These are phyloP conservation scores for Xylogone sp. DNA, from an alignment of 2,329 filamentous ascomycete genomes.

Conservation along the genomic window DNA sequence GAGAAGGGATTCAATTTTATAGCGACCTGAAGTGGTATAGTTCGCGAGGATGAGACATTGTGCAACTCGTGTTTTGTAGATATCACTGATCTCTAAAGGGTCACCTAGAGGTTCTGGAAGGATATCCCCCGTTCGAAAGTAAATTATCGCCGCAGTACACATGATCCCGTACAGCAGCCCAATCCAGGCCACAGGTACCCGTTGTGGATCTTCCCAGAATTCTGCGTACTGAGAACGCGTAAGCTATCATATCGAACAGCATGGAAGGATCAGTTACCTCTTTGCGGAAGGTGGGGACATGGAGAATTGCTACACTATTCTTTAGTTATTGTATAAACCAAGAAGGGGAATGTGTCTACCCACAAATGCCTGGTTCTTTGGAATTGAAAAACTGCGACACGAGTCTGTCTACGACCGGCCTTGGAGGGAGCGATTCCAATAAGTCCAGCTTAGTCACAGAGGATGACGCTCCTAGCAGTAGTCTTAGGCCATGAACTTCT, in stretches of 20 bases:
- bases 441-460: conserved; percentile 38
- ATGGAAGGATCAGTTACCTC: conserved; percentile 25
- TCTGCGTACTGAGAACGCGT: conserved; percentile 15
- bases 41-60: conserved; percentile 46
- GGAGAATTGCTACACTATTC: too few relatives aligned
- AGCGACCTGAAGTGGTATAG: conserved; percentile 43
- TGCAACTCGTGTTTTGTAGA: conserved; percentile 45
- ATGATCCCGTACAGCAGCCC: conserved; percentile 38
- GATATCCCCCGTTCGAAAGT: too few relatives aligned
- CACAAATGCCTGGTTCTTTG: conserved; percentile 46
- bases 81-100: conserved; percentile 38
- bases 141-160: conserved; percentile 4
- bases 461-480: not conserved
- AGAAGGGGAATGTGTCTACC: conserved; percentile 16
- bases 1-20: conserved; percentile 45
- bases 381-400: conserved; percentile 50
- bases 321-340: too few relatives aligned
- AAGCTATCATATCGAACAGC: too few relatives aligned
- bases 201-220: conserved; percentile 17
- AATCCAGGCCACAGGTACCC: conserved; percentile 42
- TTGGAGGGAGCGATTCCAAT: conserved; percentile 41
- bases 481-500: not conserved
- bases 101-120: conserved; percentile 29
- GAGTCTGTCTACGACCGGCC: conserved; percentile 42
- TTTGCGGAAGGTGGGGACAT: too few relatives aligned